Evolutionary conservation across 164 flowering plant species (phyloP), one percentile per base, ranked within the genome.

Genomic region (Macadamia tetraphylla): DNA sequence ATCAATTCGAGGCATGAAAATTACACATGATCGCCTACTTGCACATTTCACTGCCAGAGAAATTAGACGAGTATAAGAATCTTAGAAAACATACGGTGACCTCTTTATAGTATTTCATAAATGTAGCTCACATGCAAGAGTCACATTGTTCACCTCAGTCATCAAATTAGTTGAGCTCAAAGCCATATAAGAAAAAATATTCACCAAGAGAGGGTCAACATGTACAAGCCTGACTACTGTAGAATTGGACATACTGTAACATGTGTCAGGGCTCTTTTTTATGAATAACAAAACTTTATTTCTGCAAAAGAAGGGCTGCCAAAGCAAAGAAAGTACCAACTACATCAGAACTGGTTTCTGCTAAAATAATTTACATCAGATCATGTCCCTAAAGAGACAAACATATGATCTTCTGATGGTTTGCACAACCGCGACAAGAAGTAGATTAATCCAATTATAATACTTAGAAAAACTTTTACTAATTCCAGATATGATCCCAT

Each of bases 1-100:
- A 79, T 94, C 99, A 73, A 94, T 81, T 74, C 95, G 85, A 31
- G 99, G 99, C 90, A 94, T 78, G 79, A 81, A 92, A 63, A 94
- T 65, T 32, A 89, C 60, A 78, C 92, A 86, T 44, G 78, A 73
- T 11, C 81, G 79, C 57, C 69, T 64, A 63, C 86, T 76, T 29
- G 87, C 78, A 81, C 95, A 90, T 81, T 80, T 86, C 84, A 84
- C 98, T 94, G 92, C 74, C 70, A 73, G 46, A 49, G 18, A 66
- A 67, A 57, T 13, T 53, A 43, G 43, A 53, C 10, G 11, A 32
- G 48, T 35, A 46, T 59, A n/a, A 60, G 67, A 31, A 18, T 18
- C 52, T 60, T 46, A 23, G 42, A 12, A 60, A 51, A 46, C 18
- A 29, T 12, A 15, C 46, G 31, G 51, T 43, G 35, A 42, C 1